Conservation (phyloP, 129 eudicot species). For the Rutidosis leptorrhynchoides region DNA sequence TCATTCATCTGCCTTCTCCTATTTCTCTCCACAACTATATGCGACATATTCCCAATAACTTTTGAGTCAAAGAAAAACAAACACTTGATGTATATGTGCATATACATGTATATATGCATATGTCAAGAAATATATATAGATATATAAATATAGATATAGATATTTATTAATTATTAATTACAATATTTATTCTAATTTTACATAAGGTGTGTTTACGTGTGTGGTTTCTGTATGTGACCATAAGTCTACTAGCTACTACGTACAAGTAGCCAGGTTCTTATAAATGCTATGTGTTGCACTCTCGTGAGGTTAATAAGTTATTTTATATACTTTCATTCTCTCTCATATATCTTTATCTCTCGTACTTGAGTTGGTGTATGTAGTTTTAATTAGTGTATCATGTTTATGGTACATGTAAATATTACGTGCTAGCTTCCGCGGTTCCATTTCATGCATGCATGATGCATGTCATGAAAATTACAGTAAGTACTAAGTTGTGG, state of each 20-base stretch:
- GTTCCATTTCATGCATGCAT: constrained; percentile 31
- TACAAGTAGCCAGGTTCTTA: constrained; percentile 36
- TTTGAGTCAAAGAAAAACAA: background rate
- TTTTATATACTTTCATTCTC: constrained; percentile 24
- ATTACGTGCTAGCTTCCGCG: constrained; percentile 46
- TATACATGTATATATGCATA: too few species aligned
- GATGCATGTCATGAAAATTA: too few species aligned
- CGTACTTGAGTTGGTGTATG: constrained; percentile 27
- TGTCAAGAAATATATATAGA: too few species aligned
- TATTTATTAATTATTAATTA: background rate
- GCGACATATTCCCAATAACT: constrained; percentile 51
- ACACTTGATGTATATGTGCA: constrained; percentile 16
- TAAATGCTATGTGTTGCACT: constrained; percentile 58
- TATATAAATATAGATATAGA: constrained; percentile 13
- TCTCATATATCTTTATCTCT: constrained; percentile 18
- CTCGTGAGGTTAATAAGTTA: constrained; percentile 78
- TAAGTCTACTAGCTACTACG: constrained; percentile 34
- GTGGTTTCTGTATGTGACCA: constrained; percentile 25
- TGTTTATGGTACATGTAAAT: constrained; percentile 44
- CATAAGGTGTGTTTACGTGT: constrained; percentile 28
- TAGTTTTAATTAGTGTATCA: constrained; percentile 36
- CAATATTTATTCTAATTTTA: too few species aligned
- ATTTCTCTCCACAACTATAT: constrained; percentile 95
- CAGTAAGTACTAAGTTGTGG: too few species aligned
- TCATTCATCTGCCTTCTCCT: constrained; percentile 99